Evolutionary conservation across 1,284 basidiomycete genomes (phyloP), one percentile per base, ranked within the genome.

Genomic region (Kalmanozyma brasiliensis): DNA sequence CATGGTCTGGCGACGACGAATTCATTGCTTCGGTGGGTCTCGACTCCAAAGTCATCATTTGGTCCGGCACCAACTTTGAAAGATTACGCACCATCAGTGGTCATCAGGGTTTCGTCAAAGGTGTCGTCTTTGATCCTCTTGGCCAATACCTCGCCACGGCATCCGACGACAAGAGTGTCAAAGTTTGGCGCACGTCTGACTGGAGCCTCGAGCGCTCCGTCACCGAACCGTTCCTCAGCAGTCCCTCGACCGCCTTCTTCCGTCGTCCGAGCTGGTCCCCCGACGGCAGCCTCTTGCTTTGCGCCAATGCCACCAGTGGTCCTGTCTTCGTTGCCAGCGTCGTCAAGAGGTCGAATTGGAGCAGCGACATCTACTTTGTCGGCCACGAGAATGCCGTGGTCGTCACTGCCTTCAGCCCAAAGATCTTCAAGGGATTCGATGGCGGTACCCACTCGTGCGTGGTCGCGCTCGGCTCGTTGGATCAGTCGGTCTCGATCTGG

Each of bases 361-460:
- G 46, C 26, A 74, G 69, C 26, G 74, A 78, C 55, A 74, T 80
- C 13, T 93, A 91, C 68, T 86, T 99, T 49, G 94, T 98, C 37
- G 95, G 95, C 0, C 95, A 99, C 79, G 93, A 95, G 81, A 96
- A 98, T 77, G 95, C 94, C 0, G 91, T 98, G n/a, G 91, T 96
- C 84, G 94, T 96, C 16, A 69, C 74, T 8, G 74, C 79, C 10
- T 81, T 77, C 56, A 78, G 73, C 20, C 79, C 79, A 14, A 68
- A 67, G 10, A 64, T 78, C 48, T 79, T 81, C 30, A 51, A 49
- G n/a, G 53, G 66, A 34, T 59, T 70, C 40, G 52, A 67, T 20
- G 62, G 61, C 20, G 62, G 68, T 32, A 60, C 61, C 22, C 64
- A 71, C 26, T 58, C 70, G 1, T 71, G 75, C 33, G 66, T 81